Base-by-base conservation (phyloP, 116 monocot species). In the Iris pallida region DNA sequence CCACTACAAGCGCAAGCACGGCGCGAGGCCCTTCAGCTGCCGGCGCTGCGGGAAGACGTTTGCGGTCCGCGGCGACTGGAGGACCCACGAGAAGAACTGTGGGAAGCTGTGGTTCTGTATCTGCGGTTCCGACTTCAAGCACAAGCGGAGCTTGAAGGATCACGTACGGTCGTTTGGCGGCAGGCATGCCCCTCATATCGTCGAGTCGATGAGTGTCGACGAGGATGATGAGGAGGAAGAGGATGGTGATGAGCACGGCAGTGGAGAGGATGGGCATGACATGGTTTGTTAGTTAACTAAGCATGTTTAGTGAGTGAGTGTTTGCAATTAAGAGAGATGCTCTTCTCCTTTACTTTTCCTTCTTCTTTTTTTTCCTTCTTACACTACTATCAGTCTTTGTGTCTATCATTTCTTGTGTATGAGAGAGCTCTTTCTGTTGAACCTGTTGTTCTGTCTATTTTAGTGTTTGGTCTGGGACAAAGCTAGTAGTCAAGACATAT, bases 1-100 rank as follows among this genome's bases (percentile, higher is more conserved):
- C n/a, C 95, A 95, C 86, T 95, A 95, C 85, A 85, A 80, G 77
- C 73, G 95, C 8, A 95, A 95, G 78, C 95, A 95, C 72, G 87
- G 90, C 4, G 76, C 79, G 3, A 18, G 89, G 42, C 81, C 86
- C 16, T 93, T 86, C 70, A 70, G 78, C 4, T 93, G 93, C 74
- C 74, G 84, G 20, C 45, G 93, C 42, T 93, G 93, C 71, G 73
- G 74, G 16, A 82, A 78, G 65, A 15, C 74, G 9, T 82, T 82
- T 20, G 82, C 82, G 10, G 82, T 82, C 44, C 69, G 82, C 18
- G 82, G 82, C 0, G 82, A 82, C 42, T 82, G 82, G 82, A 63
- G 82, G 10, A 82, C 82, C 11, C 82, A 82, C 43, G 82, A 82
- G 78, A 82, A 82, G 77, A 82, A 82, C 59, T 82, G 82, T 11